Conservation (phyloP, 2,329 filamentous ascomycete species). For the Diaporthe nobilis region DNA sequence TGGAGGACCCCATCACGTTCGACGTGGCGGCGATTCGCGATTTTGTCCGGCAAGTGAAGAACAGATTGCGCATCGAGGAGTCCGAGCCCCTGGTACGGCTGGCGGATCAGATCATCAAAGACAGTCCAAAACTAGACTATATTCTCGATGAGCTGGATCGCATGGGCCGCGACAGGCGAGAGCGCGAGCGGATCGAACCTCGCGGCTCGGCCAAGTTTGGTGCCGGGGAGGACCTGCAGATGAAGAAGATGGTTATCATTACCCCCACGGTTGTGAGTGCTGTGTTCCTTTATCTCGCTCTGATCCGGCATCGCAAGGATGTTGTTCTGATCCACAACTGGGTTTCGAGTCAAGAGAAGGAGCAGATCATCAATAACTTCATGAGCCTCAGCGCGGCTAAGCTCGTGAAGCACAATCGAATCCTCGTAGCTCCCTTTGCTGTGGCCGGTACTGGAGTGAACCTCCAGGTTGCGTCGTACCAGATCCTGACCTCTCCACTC, state of each 20-base stretch:
- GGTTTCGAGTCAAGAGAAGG: constrained; percentile 3
- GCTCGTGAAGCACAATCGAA: not conserved
- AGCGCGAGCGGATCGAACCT: not conserved
- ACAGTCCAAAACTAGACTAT: constrained; percentile 28
- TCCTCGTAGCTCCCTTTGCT: constrained; percentile 25
- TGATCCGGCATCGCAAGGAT: not conserved
- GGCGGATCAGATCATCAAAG: not conserved
- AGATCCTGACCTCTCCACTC: constrained; percentile 35
- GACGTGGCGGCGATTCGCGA: not conserved
- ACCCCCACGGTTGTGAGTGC: constrained; percentile 29
- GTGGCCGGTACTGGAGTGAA: constrained; percentile 25
- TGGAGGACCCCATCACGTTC: not conserved
- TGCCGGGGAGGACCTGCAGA: not conserved
- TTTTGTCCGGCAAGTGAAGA: not conserved
- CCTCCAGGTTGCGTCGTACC: constrained; percentile 36
- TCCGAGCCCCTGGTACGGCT: not conserved
- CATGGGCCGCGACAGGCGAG: not conserved
- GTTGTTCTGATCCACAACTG: constrained; percentile 34
- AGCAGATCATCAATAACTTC: constrained; percentile 12
- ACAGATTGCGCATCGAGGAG: constrained; percentile 7
- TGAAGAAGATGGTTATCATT: constrained; percentile 38
- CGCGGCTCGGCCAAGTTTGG: not conserved
- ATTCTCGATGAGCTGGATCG: constrained; percentile 25
- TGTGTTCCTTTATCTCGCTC: constrained; percentile 16
- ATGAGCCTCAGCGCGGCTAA: constrained; percentile 30